Percentiles rank a stretch among this genome's conserved stretches.
These are phyloP conservation scores for Candida coquimbonensis DNA, from an alignment of 805 yeast species.

Conservation along the genomic window DNA sequence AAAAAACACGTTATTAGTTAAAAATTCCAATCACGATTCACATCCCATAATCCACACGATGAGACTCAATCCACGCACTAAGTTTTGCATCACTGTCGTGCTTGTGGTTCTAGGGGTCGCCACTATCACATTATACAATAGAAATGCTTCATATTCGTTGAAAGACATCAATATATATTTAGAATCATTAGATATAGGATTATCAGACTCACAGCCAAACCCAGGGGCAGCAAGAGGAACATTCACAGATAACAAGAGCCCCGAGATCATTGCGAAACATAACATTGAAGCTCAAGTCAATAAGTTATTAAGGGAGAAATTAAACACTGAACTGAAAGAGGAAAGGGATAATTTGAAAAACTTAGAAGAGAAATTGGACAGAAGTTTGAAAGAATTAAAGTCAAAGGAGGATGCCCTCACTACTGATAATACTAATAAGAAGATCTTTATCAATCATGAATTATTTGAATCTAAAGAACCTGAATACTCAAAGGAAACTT, in stretches of 20 bases:
- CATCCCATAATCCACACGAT: too few species aligned
- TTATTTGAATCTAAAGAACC: background rate
- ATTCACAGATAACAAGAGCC: background rate
- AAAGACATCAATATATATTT: background rate
- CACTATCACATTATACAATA: too few species aligned
- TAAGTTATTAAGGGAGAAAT: background rate
- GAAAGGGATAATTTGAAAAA: background rate
- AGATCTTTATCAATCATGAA: background rate
- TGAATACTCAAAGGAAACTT: background rate
- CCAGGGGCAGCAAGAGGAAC: too few species aligned
- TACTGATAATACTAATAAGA: too few species aligned
- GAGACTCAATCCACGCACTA: too few species aligned
- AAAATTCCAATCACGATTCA: too few species aligned
- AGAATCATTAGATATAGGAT: background rate
- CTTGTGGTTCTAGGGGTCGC: too few species aligned
- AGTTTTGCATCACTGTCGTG: too few species aligned
- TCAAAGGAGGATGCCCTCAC: background rate
- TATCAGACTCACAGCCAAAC: background rate
- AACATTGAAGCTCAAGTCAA: slow-evolving; percentile 1
- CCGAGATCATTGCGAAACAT: slow-evolving; percentile 5
- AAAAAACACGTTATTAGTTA: too few species aligned
- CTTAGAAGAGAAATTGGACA: background rate
- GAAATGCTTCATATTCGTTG: too few species aligned
- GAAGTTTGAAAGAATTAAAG: too few species aligned
- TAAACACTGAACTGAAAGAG: background rate